Base-by-base conservation (phyloP, 2,329 filamentous ascomycete genomes). In the Apiospora sp. region DNA sequence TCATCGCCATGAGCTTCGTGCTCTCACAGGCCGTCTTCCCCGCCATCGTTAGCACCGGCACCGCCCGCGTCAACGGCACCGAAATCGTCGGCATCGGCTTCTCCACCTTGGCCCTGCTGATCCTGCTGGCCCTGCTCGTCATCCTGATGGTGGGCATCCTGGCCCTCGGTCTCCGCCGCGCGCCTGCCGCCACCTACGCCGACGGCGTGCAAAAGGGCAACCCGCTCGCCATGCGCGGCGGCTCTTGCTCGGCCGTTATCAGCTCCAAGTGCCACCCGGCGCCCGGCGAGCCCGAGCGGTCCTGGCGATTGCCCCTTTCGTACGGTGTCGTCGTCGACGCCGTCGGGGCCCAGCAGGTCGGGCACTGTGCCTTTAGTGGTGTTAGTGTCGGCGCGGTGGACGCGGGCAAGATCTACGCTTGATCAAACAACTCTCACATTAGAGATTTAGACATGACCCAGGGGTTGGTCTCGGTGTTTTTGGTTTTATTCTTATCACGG, bases 231-330 rank as follows among this genome's bases (percentile, higher is more conserved):
- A 75, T 89, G 48, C 79, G 77, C 30, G 86, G 84, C 43, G 87
- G 87, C 14, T 81, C 83, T 58, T 89, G 87, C 80, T 87, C 85
- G 73, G 87, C 86, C 12, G 87, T 88, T n/a, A 77, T 89, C 74
- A 85, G 84, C 77, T 83, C 87, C 34, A 79, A 84, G 69, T 88
- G 87, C 78, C 87, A 88, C 72, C 80, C 83, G 6, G 75, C 78
- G 24, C 77, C 76, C 12, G 79, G 79, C 43, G 78, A 79, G 51
- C 72, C 64, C 30, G 74, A 72, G 49, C 44, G 74, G 64, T 71
- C 75, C 74, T 87, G 71, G 84, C 83, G 80, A 72, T 78, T 74
- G 71, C 79, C 75, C 76, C 78, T 88, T 10, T 78, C 80, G 41
- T 89, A 86, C 85, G 87, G 87, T 3, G 84, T 86, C 44, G 82